A percentile compares a stretch with the other conserved stretches of the same genome.
Conservation (phyloP, 2,329 filamentous ascomycete genomes). For the Immersiporthe knoxdaviesiana region DNA sequence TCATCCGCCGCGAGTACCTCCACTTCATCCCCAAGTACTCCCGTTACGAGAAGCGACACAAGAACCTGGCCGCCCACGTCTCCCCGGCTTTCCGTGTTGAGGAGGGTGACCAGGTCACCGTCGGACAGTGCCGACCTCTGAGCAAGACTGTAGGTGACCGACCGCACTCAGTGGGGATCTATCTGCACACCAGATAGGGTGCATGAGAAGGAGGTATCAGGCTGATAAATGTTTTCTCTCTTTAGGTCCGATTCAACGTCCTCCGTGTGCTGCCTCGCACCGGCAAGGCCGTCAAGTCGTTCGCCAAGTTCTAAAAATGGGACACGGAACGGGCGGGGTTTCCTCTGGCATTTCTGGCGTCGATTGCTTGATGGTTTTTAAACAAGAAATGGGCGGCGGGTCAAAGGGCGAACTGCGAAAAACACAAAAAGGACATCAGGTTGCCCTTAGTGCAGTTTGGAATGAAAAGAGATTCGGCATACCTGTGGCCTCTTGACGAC, state of each 20-base stretch:
- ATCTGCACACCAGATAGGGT: not conserved
- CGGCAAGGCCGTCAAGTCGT: conserved; percentile 96
- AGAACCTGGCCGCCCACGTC: conserved; percentile 99
- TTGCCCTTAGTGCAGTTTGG: conserved; percentile 40
- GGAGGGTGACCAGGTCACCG: conserved; percentile 98
- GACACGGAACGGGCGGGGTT: conserved; percentile 32
- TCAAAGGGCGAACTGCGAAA: conserved; percentile 37
- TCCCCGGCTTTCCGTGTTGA: conserved; percentile 99
- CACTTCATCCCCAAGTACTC: conserved; percentile 99
- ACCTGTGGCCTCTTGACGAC: conserved; percentile 28
- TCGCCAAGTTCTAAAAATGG: conserved; percentile 93
- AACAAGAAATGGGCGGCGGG: conserved; percentile 39
- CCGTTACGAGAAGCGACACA: conserved; percentile 99
- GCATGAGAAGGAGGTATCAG: conserved; percentile 20
- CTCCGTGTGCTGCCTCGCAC: conserved; percentile 97
- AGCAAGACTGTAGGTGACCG: conserved; percentile 91
- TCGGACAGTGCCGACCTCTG: conserved; percentile 98
- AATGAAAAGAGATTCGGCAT: conserved; percentile 36
- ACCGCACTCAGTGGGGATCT: not conserved
- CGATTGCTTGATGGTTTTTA: conserved; percentile 41
- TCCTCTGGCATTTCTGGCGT: conserved; percentile 41
- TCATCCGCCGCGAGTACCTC: conserved; percentile 99
- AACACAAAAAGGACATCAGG: conserved; percentile 36
- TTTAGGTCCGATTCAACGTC: conserved; percentile 99
- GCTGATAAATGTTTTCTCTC: conserved; percentile 22